Base-by-base conservation (phyloP, 805 yeast genomes). In the Nakazawaea ishiwadae region DNA sequence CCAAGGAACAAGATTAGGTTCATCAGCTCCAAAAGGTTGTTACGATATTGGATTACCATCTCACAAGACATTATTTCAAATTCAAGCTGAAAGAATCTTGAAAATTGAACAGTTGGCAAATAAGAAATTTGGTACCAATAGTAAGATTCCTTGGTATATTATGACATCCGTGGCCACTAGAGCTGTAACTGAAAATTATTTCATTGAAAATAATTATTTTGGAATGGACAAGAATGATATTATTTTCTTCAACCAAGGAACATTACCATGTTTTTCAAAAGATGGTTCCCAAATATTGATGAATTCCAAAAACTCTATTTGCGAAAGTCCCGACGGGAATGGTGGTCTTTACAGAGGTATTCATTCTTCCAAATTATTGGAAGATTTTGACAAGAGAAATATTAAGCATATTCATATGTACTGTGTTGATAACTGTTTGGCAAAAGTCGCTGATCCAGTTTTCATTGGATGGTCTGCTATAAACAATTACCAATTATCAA, bases 261-360 rank as follows among this genome's bases (percentile, higher is more conserved):
- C 91, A 2, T 71, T 93, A 49, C 99, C 99, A 10, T 95, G 97
- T 45, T 79, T 93, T 48, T 75, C 77, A 51, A 51, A 67, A 35
- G 75, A 76, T 20, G 99, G 97, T 31, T 56, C 68, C 17, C 75
- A 81, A 53, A 75, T 93, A 50, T 71, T 90, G 43, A 56, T 88
- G 56, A 79, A 77, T 47, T 59, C 78, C 6, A 66, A 72, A 32
- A 55, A 64, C 31, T 62, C 70, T 19, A 71, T 87, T 29, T 81
- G 89, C 20, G 84, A 84, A 53, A 85, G 96, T 5, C 99, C 99
- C 1, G 98, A 93, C 62, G 99, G 99, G 1, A 93, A 93, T 59
- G 99, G 99, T 44, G 99, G 99, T 2, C 69, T 93, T 38, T 93
- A 93, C 66, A 82, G 79, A 55, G 98, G 96, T 1, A 70, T 93